A percentile compares a stretch with the other conserved stretches of the same genome.
These are phyloP conservation scores for Aureobasidium sp. DNA, from an alignment of 2,329 filamentous ascomycete genomes.

Conservation along the genomic window DNA sequence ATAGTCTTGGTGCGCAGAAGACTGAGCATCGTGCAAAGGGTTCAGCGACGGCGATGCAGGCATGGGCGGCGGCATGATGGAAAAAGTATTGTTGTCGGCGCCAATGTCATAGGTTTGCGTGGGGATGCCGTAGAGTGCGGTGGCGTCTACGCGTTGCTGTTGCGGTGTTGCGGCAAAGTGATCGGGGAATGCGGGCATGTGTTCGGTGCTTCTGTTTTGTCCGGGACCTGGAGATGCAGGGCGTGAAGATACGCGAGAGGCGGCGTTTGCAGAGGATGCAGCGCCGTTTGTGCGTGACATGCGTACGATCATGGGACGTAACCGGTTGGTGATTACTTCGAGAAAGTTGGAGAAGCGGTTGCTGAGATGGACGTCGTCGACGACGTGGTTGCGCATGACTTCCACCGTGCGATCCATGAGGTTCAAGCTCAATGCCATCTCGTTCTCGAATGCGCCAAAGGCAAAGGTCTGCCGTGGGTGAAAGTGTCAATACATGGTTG, in stretches of 20 bases:
- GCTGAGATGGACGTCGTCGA: conserved; percentile 80
- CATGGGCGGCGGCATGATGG: conserved; percentile 43
- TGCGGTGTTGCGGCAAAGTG: neutral
- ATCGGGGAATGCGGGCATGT: neutral
- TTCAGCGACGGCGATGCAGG: neutral
- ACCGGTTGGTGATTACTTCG: conserved; percentile 67
- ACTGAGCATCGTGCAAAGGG: conserved; percentile 16
- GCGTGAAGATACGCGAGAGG: neutral
- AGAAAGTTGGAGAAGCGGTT: conserved; percentile 76
- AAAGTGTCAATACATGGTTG: neutral
- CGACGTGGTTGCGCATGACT: conserved; percentile 68
- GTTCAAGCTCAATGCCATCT: conserved; percentile 67
- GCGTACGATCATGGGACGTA: conserved; percentile 63
- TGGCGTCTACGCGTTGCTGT: neutral
- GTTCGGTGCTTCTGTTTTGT: neutral
- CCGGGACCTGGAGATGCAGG: neutral
- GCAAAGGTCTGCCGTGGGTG: conserved; percentile 60
- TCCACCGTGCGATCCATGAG: conserved; percentile 69
- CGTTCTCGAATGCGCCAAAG: conserved; percentile 68
- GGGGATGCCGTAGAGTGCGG: conserved; percentile 37
- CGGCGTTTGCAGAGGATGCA: neutral
- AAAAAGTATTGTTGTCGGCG: conserved; percentile 33
- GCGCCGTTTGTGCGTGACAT: conserved; percentile 45
- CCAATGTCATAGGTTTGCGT: conserved; percentile 39
- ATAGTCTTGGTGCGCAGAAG: conserved; percentile 4